Conservation (phyloP, 176 grass and related monocot genomes). For the Thinopyrum elongatum region DNA sequence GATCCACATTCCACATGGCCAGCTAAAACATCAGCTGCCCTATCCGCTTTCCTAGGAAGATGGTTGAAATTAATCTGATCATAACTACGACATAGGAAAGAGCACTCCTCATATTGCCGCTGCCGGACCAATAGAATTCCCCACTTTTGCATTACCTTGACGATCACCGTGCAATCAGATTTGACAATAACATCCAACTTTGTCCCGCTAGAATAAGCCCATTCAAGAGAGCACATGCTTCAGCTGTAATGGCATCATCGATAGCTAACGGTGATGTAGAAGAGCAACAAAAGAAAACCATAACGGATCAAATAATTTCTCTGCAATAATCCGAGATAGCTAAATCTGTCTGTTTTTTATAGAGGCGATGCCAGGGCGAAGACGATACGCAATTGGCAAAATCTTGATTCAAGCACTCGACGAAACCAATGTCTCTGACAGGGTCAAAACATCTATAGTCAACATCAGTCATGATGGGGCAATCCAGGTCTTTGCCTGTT, state of each 20-base stretch:
- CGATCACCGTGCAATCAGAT: not conserved
- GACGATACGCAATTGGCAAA: not conserved
- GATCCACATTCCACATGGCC: too few relatives aligned
- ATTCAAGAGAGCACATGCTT: not conserved
- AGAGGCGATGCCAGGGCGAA: not conserved
- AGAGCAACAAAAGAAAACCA: not conserved
- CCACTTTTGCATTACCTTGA: not conserved
- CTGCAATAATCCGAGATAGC: not conserved
- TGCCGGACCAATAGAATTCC: not conserved
- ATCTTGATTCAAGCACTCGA: not conserved
- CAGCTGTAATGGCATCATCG: not conserved
- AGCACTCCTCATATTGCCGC: not conserved
- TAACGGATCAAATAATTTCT: not conserved
- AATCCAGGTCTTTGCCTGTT: not conserved
- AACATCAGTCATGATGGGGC: not conserved
- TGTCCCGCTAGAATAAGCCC: not conserved
- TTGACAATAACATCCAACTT: not conserved
- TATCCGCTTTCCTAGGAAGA: too few relatives aligned
- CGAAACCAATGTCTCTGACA: slow-evolving; percentile 24
- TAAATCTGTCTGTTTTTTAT: not conserved
- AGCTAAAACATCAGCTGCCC: too few relatives aligned
- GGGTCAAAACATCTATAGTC: slow-evolving; percentile 32
- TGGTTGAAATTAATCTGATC: too few relatives aligned
- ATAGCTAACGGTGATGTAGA: not conserved
- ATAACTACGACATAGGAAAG: not conserved